Base-by-base conservation (phyloP, 257 asterid genomes). In the Lantana camara region DNA sequence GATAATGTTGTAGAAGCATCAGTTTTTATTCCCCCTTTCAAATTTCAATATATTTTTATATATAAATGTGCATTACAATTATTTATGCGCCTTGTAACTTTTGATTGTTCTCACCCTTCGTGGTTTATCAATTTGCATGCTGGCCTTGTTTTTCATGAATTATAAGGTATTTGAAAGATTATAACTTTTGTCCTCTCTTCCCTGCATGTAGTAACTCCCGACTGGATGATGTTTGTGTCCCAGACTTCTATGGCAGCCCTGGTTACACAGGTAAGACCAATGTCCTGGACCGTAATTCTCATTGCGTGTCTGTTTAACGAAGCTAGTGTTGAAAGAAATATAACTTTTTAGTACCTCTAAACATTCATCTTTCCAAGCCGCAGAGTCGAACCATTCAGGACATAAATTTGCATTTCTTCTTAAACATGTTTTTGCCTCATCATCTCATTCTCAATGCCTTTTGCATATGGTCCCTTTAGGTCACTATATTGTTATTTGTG, bases 401-500 rank as follows among this genome's bases (percentile, higher is more conserved):
- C 64, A 20, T 48, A 57, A n/a, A 32, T 49, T 49, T 20, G 53
- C 49, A 16, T 46, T 47, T 40, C 22, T 49, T 50, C 19, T 46
- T 37, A 55, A 20, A 60, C 24, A 32, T 51, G 30, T 56, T 44
- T 53, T 68, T 29, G 44, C 14, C 10, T 4, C 6, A 64, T 22
- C 11, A 62, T 61, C 58, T 29, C 22, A 53, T n/a, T n/a, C n/a
- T 34, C 55, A 21, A 35, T 63, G 74, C 73, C 60, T 24, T 58
- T 4, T 60, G 44, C 46, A 24, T 27, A 56, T 52, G 21, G 34
- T 20, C 65, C 23, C 21, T 70, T 48, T 80, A 93, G 98, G 98
- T 75, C 98, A 93, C 66, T 90, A 89, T 60, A 71, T 93, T 38
- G 86, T 93, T 55, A 82, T 93, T 11, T 93, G 98, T 76, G 97